Base-by-base conservation (phyloP, 805 yeast genomes). In the Aciculoconidium aculeatum region DNA sequence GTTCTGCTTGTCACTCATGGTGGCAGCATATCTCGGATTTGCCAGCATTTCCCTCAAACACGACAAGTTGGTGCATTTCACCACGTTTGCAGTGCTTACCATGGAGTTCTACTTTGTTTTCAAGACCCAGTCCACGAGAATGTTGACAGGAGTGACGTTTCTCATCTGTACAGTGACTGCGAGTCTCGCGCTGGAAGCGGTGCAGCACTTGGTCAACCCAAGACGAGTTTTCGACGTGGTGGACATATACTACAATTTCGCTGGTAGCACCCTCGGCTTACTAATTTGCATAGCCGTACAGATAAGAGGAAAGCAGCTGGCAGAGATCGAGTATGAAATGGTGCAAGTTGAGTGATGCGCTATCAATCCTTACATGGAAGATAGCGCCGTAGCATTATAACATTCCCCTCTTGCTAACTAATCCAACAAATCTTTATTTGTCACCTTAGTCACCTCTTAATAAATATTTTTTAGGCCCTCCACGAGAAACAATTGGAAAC, bases 41-140 rank as follows among this genome's bases (percentile, higher is more conserved):
- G 70, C 77, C 13, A 59, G 53, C 51, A 44, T 73, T 3, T 59
- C 61, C 1, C 41, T 73, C 12, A 49, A 49, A 6, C 58, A 74
- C 45, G 83, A 76, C 42, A 76, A 76, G 47, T 17, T 59, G 8
- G 44, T 70, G 1, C 83, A 76, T 45, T 68, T 69, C 30, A 7
- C 40, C 4, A 66, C 65, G 5, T 76, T 76, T 43, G 43, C 60
- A 26, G 34, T 65, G 0, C 59, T 75, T 8, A 69, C 81, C 0
- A 47, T 51, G 15, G 61, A 75, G 26, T 72, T 75, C 42, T 66
- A 65, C 36, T 66, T 63, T 47, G 39, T 67, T 2, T 45, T 69
- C 26, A 68, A 71, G 20, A 45, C 61, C 6, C 47, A 48, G 12
- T 36, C 41, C 29, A 15, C 22, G 11, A 22, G 26, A 13, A 7